A percentile compares a stretch with the other conserved stretches of the same genome.
These are phyloP conservation scores for Globisporangium emineosum DNA, from an alignment of 352 stramenopile species.

Conservation along the genomic window DNA sequence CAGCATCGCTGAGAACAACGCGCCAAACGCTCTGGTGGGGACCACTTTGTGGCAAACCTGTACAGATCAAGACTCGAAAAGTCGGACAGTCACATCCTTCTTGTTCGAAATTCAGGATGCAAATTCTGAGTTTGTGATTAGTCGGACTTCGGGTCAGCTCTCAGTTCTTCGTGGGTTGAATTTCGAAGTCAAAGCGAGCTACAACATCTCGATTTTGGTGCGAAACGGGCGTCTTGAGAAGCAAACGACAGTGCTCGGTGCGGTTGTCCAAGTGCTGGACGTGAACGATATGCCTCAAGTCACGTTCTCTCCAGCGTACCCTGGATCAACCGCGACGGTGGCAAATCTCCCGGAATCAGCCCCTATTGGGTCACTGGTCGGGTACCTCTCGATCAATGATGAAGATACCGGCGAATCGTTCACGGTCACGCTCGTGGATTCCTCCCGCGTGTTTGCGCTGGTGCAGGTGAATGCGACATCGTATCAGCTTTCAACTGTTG, in stretches of 20 bases:
- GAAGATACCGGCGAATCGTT: slow-evolving; percentile 7
- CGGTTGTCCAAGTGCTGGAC: slow-evolving; percentile 13
- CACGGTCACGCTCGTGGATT: neutral
- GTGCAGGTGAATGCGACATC: slow-evolving; percentile 7
- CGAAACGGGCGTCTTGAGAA: slow-evolving; percentile 24
- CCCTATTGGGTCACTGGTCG: slow-evolving; percentile 2
- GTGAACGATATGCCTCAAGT: slow-evolving; percentile 5
- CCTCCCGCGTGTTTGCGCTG: slow-evolving; percentile 2
- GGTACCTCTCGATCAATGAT: neutral
- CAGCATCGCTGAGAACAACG: slow-evolving; percentile 25
- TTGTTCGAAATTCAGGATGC: slow-evolving; percentile 33
- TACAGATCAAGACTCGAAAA: slow-evolving; percentile 39
- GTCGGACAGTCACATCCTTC: slow-evolving; percentile 21
- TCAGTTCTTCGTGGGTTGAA: slow-evolving; percentile 18
- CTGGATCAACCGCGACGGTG: neutral
- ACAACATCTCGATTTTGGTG: slow-evolving; percentile 28
- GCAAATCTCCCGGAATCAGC: slow-evolving; percentile 8
- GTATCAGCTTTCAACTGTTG: slow-evolving; percentile 2
- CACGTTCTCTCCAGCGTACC: slow-evolving; percentile 3
- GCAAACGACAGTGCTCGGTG: slow-evolving; percentile 21
- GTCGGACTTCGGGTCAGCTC: slow-evolving; percentile 22
- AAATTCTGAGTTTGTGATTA: slow-evolving; percentile 21
- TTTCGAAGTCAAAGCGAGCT: slow-evolving; percentile 26
- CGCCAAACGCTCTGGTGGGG: slow-evolving; percentile 25
- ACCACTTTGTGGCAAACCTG: slow-evolving; percentile 37